Evolutionary conservation across 2,329 filamentous ascomycete species (phyloP).

Genomic region (Beauveria brongniartii): DNA sequence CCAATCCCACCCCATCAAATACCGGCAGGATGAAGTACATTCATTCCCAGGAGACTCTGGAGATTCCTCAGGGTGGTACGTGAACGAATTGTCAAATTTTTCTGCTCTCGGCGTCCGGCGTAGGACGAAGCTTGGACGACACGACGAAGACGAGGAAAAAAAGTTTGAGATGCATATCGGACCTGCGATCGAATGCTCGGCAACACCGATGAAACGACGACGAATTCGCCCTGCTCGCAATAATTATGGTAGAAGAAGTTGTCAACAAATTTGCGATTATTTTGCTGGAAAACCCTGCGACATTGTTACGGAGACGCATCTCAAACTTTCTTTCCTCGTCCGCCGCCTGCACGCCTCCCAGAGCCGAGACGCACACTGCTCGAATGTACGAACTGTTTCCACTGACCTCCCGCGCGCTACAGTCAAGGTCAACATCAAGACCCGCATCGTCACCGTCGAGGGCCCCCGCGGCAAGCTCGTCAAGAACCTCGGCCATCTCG

Average conservation of each 20-base stretch:
- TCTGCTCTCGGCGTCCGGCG: conserved; percentile 9
- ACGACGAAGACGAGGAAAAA: neutral
- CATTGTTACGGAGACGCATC: neutral
- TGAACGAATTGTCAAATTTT: conserved; percentile 25
- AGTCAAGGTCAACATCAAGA: conserved; percentile 99
- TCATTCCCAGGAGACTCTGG: conserved; percentile 92
- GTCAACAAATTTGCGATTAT: neutral
- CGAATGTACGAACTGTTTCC: conserved; percentile 6
- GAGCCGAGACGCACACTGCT: neutral
- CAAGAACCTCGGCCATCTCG: conserved; percentile 94
- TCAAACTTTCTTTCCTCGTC: conserved; percentile 3
- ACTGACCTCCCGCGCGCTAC: conserved; percentile 28
- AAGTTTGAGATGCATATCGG: neutral
- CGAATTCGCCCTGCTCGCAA: neutral
- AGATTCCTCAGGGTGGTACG: conserved; percentile 95
- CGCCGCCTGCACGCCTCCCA: neutral
- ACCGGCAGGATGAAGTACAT: conserved; percentile 98
- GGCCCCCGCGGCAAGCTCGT: conserved; percentile 93
- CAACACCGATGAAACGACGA: neutral
- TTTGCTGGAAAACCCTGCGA: neutral
- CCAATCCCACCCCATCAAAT: conserved; percentile 33
- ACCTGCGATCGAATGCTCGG: neutral
- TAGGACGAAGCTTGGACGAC: neutral
- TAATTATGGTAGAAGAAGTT: neutral
- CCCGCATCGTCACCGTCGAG: conserved; percentile 91